These are phyloP conservation scores for Eucalyptus leucophloia DNA, from an alignment of 345 rosid genomes.

Conservation along the genomic window DNA sequence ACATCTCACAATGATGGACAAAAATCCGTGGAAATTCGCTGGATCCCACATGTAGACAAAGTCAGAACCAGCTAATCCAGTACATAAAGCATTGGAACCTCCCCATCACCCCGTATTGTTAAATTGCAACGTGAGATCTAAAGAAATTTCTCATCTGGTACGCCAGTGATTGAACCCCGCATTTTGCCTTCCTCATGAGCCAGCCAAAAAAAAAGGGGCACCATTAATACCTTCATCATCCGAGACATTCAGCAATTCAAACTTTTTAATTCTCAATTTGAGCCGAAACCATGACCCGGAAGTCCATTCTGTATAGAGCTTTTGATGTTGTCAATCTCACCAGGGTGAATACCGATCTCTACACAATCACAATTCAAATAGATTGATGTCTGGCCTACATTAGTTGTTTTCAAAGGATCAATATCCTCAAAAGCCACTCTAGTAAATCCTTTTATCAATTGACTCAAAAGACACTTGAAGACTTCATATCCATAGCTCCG, in stretches of 20 bases:
- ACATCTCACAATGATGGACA: slow-evolving; percentile 56
- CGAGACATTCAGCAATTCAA: slow-evolving; percentile 47
- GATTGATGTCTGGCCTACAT: slow-evolving; percentile 40
- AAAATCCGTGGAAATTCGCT: slow-evolving; percentile 17
- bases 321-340: slow-evolving; percentile 26
- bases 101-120: slow-evolving; percentile 84
- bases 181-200: slow-evolving; percentile 66
- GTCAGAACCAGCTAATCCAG: slow-evolving; percentile 76
- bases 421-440: slow-evolving; percentile 9
- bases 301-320: slow-evolving; percentile 61
- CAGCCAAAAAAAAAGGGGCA: slow-evolving; percentile 65
- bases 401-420: slow-evolving; percentile 4
- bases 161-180: slow-evolving; percentile 54
- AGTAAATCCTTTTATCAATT: slow-evolving; percentile 30
- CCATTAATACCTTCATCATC: slow-evolving; percentile 53
- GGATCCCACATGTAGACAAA: slow-evolving; percentile 62
- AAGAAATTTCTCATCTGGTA: slow-evolving; percentile 48
- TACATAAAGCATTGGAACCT: slow-evolving; percentile 75
- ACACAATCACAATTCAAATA: slow-evolving; percentile 62
- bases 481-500: slow-evolving; percentile 32
- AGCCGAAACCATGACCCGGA: slow-evolving; percentile 75
- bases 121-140: slow-evolving; percentile 66
- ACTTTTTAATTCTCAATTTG: slow-evolving; percentile 46
- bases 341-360: slow-evolving; percentile 54
- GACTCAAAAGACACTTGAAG: slow-evolving; percentile 28